These are phyloP conservation scores for Triticum dicoccoides DNA, from an alignment of 176 grass and related monocot genomes.

Conservation along the genomic window DNA sequence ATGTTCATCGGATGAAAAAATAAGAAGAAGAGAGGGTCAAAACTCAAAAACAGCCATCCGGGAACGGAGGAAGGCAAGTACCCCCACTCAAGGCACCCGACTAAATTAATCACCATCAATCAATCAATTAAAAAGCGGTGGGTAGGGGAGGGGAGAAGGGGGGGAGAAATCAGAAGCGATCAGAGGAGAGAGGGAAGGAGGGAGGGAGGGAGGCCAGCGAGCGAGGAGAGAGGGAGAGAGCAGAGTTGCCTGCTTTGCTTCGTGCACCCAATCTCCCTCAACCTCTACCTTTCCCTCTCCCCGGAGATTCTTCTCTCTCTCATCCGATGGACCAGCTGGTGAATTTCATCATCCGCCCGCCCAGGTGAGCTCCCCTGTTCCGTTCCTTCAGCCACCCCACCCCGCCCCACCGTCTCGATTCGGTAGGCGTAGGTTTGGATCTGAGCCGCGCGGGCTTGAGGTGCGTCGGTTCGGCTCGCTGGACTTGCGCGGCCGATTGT, in stretches of 20 bases:
- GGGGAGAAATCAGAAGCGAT: constrained; percentile 26
- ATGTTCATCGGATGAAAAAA: background rate
- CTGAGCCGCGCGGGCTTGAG: constrained; percentile 6
- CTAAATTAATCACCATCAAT: constrained; percentile 22
- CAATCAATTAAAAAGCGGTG: constrained; percentile 20
- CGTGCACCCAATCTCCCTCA: constrained; percentile 17
- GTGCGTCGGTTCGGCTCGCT: background rate
- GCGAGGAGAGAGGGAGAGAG: background rate
- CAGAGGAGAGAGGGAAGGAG: background rate
- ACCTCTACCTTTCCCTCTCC: background rate
- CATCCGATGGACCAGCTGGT: constrained; percentile 94
- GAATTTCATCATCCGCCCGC: constrained; percentile 99
- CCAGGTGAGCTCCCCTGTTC: constrained; percentile 52
- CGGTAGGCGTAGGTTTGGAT: constrained; percentile 29
- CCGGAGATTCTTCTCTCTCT: background rate
- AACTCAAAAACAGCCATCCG: background rate
- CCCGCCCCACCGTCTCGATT: background rate
- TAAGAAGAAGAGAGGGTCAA: constrained; percentile 11
- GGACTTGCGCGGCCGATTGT: background rate
- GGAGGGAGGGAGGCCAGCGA: constrained; percentile 10
- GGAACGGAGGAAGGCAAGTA: constrained; percentile 12
- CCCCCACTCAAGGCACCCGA: constrained; percentile 16
- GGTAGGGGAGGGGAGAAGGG: background rate
- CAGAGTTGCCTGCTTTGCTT: constrained; percentile 5
- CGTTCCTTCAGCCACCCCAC: background rate